Conservation (phyloP, 164 flowering plant species). For the Chimonanthus praecox region DNA sequence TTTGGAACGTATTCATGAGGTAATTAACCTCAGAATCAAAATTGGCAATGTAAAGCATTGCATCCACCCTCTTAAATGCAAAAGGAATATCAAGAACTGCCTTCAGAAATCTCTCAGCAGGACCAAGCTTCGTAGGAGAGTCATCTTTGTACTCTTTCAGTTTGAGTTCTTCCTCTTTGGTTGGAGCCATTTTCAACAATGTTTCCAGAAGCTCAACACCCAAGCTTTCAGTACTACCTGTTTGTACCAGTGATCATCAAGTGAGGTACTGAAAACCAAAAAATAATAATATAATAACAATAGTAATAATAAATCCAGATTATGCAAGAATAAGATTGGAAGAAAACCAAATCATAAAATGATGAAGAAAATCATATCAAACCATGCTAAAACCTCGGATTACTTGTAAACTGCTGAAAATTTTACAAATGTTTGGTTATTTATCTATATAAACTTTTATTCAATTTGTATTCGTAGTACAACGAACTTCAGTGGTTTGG, state of each 20-base stretch:
- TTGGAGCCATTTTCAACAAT: slow-evolving; percentile 83
- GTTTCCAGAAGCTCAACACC: slow-evolving; percentile 87
- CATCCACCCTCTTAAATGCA: slow-evolving; percentile 80
- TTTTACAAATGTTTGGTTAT: too few relatives aligned
- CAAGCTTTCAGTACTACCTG: slow-evolving; percentile 77
- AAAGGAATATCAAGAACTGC: slow-evolving; percentile 77
- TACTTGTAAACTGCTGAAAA: not conserved
- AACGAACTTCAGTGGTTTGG: not conserved
- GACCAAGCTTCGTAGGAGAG: slow-evolving; percentile 64
- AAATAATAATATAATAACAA: not conserved
- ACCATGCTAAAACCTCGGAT: not conserved
- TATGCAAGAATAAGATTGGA: not conserved
- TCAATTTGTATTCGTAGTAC: not conserved
- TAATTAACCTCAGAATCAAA: slow-evolving; percentile 83
- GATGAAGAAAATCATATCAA: not conserved
- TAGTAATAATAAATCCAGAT: not conserved
- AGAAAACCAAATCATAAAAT: not conserved
- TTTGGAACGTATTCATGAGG: slow-evolving; percentile 70
- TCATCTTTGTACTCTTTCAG: slow-evolving; percentile 64
- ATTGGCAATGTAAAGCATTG: slow-evolving; percentile 80
- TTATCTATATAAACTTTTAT: too few relatives aligned
- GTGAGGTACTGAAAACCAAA: not conserved
- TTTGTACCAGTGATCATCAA: slow-evolving; percentile 5
- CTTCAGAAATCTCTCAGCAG: slow-evolving; percentile 80
- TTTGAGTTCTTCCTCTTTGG: slow-evolving; percentile 82